Conservation (phyloP, 495 filamentous ascomycete genomes). For the Tirmania nivea region DNA sequence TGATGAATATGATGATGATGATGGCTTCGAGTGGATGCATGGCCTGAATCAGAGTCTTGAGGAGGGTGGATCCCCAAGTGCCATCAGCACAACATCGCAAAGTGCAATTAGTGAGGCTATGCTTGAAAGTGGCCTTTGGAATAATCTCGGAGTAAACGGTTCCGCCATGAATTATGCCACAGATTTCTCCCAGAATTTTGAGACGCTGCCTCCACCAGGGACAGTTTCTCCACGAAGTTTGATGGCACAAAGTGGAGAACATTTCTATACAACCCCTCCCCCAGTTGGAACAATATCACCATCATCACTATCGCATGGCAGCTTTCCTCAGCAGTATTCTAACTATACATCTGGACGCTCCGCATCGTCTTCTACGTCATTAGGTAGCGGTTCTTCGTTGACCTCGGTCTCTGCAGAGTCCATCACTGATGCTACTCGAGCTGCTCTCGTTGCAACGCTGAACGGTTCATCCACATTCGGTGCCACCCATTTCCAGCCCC, state of each 20-base stretch:
- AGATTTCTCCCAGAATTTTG: slow-evolving; percentile 25
- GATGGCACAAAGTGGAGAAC: slow-evolving; percentile 19
- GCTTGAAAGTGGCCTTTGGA: slow-evolving; percentile 37
- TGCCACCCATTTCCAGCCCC: background rate
- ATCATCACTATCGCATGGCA: slow-evolving; percentile 16
- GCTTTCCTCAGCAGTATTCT: slow-evolving; percentile 13
- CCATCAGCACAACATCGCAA: slow-evolving; percentile 78
- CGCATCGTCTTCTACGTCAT: slow-evolving; percentile 8
- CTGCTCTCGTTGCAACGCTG: slow-evolving; percentile 62
- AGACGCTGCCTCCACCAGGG: slow-evolving; percentile 31
- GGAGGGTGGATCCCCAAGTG: slow-evolving; percentile 69
- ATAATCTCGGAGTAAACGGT: slow-evolving; percentile 16
- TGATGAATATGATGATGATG: slow-evolving; percentile 42
- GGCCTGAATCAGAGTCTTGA: slow-evolving; percentile 20
- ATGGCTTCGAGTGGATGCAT: slow-evolving; percentile 71
- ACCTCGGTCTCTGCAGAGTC: slow-evolving; percentile 48
- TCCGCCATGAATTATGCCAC: slow-evolving; percentile 3
- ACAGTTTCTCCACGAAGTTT: slow-evolving; percentile 40
- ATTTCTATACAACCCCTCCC: background rate
- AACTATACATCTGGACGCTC: background rate
- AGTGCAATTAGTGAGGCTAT: slow-evolving; percentile 83
- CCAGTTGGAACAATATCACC: slow-evolving; percentile 17
- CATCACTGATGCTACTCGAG: slow-evolving; percentile 85
- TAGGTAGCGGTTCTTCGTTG: slow-evolving; percentile 26
- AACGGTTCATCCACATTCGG: slow-evolving; percentile 19